phyloP scores from a whole-genome alignment of 352 stramenopile species.

The Phytophthora aleatoria region DNA sequence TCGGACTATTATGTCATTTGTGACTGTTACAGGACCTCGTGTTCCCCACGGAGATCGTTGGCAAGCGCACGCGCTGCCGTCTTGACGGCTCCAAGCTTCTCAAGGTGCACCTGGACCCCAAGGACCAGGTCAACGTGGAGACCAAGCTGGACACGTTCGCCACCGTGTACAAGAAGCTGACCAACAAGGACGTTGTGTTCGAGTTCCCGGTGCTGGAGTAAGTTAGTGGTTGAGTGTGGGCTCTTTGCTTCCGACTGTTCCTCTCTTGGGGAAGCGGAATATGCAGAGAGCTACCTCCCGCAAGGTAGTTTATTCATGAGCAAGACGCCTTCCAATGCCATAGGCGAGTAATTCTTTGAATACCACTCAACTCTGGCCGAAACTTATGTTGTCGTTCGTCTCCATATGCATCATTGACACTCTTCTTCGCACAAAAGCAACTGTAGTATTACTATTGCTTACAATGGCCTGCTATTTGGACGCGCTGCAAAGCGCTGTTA shows the following conservation, averaged over 20 bases:
- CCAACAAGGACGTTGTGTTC: conserved; percentile 99
- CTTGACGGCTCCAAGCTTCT: conserved; percentile 97
- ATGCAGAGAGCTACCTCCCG: conserved; percentile 27
- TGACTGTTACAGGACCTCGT: conserved; percentile 93
- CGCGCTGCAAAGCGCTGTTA: conserved; percentile 47
- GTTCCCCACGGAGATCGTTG: conserved; percentile 99
- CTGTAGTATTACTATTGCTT: too few species aligned
- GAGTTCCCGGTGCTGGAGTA: conserved; percentile 94
- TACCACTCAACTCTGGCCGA: conserved; percentile 23
- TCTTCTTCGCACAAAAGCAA: background rate
- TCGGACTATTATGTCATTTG: conserved; percentile 23
- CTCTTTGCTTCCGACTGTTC: conserved; percentile 8
- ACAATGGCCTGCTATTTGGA: conserved; percentile 30
- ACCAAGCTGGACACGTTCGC: conserved; percentile 99
- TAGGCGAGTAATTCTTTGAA: conserved; percentile 34
- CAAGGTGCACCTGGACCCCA: conserved; percentile 98
- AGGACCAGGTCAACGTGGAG: conserved; percentile 99
- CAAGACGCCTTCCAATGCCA: conserved; percentile 44
- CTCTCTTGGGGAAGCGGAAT: background rate
- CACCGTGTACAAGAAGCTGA: conserved; percentile 99
- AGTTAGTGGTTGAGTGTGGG: conserved; percentile 43
- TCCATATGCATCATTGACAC: background rate
- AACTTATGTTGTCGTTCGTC: background rate
- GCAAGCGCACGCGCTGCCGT: conserved; percentile 98
- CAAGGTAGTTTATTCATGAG: conserved; percentile 60